phyloP scores from a whole-genome alignment of 495 filamentous ascomycete genomes.

The Hypoxylon lenormandii region DNA sequence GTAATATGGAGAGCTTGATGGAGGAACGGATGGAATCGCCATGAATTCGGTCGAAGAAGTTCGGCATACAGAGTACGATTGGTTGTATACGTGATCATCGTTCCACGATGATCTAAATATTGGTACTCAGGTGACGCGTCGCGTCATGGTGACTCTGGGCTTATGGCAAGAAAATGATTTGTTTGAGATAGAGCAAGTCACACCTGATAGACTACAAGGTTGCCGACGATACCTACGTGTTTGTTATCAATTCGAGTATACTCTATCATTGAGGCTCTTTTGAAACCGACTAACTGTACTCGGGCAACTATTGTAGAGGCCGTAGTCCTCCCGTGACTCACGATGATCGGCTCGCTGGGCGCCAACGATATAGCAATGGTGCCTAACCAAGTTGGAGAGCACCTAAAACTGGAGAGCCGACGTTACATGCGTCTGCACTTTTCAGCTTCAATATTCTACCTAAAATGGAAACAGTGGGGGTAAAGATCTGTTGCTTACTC shows the following conservation, averaged over 20 bases:
- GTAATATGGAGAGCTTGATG: neutral
- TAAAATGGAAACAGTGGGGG: slow-evolving; percentile 17
- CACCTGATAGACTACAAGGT: slow-evolving; percentile 20
- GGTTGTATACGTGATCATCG: slow-evolving; percentile 18
- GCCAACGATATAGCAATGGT: slow-evolving; percentile 4
- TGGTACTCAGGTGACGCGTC: too few species aligned
- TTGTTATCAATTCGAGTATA: slow-evolving; percentile 8
- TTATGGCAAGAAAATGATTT: neutral
- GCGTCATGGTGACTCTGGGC: too few species aligned
- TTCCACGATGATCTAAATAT: too few species aligned
- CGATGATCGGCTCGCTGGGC: neutral
- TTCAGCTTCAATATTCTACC: slow-evolving; percentile 32
- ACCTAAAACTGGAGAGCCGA: neutral
- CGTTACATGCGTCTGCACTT: slow-evolving; percentile 18
- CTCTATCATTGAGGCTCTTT: slow-evolving; percentile 5
- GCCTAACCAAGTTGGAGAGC: neutral
- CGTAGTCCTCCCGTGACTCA: neutral
- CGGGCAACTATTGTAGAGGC: slow-evolving; percentile 1
- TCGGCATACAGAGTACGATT: neutral
- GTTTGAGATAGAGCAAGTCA: slow-evolving; percentile 8
- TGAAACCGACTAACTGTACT: neutral
- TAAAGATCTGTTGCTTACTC: slow-evolving; percentile 4
- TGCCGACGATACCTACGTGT: slow-evolving; percentile 34
- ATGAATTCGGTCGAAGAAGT: neutral
- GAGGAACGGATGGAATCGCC: neutral